Evolutionary conservation across 176 grass and related monocot species (phyloP).

Genomic region (Aechmea fasciata): DNA sequence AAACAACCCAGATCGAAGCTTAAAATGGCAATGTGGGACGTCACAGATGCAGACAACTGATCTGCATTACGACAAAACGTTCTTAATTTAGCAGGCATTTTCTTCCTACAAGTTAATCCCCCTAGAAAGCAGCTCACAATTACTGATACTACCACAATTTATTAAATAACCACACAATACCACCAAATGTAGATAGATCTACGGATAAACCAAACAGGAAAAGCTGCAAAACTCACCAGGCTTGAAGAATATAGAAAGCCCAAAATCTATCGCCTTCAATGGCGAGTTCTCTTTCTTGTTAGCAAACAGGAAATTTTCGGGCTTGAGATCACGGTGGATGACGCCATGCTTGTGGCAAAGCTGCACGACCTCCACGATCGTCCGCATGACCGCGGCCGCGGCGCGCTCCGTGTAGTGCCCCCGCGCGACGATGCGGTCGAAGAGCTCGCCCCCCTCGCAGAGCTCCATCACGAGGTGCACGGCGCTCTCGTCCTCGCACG

Average conservation of each 20-base stretch:
- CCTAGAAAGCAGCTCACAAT: neutral
- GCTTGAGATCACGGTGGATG: conserved; percentile 95
- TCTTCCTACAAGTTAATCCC: neutral
- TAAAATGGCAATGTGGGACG: too few relatives aligned
- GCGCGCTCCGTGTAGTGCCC: conserved; percentile 95
- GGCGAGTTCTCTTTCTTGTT: conserved; percentile 99
- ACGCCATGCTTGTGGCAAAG: conserved; percentile 94
- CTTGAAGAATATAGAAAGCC: conserved; percentile 99
- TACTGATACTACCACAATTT: neutral
- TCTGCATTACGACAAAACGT: neutral
- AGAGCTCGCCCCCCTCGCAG: conserved; percentile 98
- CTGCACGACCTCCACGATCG: conserved; percentile 96
- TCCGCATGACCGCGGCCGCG: conserved; percentile 56
- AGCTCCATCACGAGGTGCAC: conserved; percentile 99
- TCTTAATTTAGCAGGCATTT: neutral
- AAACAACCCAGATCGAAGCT: neutral
- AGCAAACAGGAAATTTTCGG: conserved; percentile 88
- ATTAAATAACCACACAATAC: neutral
- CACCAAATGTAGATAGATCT: conserved; percentile 8
- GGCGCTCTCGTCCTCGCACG: conserved; percentile 87
- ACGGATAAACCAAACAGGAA: conserved; percentile 5
- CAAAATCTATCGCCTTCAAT: conserved; percentile 92
- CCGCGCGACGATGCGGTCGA: conserved; percentile 93
- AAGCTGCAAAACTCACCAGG: conserved; percentile 38
- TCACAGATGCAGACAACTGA: neutral